Conservation (phyloP, 495 filamentous ascomycete genomes). For the Zalerion maritima region DNA sequence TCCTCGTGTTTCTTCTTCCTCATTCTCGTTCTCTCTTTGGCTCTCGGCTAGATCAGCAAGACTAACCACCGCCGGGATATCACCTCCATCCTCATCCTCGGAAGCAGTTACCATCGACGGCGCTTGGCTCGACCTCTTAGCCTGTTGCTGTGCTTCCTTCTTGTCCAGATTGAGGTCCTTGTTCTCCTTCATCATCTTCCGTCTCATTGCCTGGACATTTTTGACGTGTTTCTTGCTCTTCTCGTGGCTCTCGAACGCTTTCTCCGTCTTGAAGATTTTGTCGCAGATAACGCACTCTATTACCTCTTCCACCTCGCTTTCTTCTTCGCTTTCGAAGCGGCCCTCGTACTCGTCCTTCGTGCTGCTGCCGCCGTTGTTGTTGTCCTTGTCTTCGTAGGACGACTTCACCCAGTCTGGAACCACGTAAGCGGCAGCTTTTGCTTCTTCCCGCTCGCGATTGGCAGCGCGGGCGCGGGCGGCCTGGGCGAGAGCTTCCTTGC, state of each 20-base stretch:
- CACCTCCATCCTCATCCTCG: too few species aligned
- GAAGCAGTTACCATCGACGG: too few species aligned
- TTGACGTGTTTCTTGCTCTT: constrained; percentile 92
- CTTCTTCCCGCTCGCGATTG: constrained; percentile 53
- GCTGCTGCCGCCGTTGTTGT: constrained; percentile 21
- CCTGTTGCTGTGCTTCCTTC: constrained; percentile 1
- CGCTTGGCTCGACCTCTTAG: constrained; percentile 1
- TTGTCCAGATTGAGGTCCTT: constrained; percentile 38
- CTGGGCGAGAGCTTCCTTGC: constrained; percentile 68
- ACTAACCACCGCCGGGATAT: too few species aligned
- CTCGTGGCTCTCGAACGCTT: constrained; percentile 86
- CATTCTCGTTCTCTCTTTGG: constrained; percentile 6
- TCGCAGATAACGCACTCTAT: constrained; percentile 86
- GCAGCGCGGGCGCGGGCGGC: constrained; percentile 70
- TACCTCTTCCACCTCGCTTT: constrained; percentile 40
- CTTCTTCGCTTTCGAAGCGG: constrained; percentile 29
- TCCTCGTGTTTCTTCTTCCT: constrained; percentile 17
- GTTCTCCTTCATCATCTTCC: constrained; percentile 74
- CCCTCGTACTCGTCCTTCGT: constrained; percentile 6
- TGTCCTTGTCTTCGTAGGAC: constrained; percentile 26
- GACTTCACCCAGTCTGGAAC: constrained; percentile 68
- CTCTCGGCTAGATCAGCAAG: not conserved
- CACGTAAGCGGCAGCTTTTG: constrained; percentile 36
- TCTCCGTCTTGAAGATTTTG: constrained; percentile 88
- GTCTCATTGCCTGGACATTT: constrained; percentile 59